Evolutionary conservation across 305 asterid species (phyloP).

Genomic region (Fraxinus velutina): DNA sequence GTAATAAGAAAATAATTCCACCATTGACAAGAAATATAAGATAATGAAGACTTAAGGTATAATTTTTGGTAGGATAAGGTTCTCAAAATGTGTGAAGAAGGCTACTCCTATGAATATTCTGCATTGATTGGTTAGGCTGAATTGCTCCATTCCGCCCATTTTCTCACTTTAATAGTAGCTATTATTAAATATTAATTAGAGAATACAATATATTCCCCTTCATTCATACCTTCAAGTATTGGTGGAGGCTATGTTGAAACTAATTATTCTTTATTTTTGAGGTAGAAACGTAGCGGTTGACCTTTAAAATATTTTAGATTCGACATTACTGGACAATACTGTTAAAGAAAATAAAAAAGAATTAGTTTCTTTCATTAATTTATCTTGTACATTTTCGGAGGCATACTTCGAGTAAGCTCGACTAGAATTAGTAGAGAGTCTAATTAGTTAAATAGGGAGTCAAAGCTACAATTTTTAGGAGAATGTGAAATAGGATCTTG

Average conservation of each 20-base stretch:
- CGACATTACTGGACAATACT: neutral
- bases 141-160: constrained; percentile 22
- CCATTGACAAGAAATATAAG: neutral
- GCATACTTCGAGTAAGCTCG: neutral
- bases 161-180: neutral
- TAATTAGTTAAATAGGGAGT: neutral
- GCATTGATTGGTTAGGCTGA: constrained; percentile 24
- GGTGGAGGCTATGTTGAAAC: neutral
- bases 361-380: neutral
- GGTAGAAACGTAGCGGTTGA: neutral
- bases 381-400: neutral
- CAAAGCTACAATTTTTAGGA: neutral
- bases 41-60: neutral
- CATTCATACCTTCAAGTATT: neutral
- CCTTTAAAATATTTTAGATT: neutral
- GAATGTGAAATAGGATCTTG: neutral
- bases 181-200: neutral
- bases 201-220: constrained; percentile 11
- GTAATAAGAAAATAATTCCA: neutral
- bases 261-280: neutral
- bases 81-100: constrained; percentile 6
- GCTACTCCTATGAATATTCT: constrained; percentile 26
- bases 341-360: neutral
- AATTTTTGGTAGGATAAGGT: constrained; percentile 1
- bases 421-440: neutral